Base-by-base conservation (phyloP, 768 basidiomycete genomes). In the Kwoniella dejecticola region DNA sequence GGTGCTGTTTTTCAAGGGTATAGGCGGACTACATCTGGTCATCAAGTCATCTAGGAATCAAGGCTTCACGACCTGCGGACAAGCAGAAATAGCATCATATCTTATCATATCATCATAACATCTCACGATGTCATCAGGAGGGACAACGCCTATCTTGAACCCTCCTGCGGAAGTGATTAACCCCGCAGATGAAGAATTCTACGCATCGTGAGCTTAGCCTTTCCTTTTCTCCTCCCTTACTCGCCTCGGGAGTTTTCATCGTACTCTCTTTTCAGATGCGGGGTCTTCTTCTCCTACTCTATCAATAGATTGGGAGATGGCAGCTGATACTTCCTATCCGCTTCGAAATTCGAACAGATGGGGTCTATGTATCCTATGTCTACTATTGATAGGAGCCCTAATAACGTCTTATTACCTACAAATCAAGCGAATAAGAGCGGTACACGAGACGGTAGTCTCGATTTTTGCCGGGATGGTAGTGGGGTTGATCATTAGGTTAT, bases 381-480 rank as follows among this genome's bases (percentile, higher is more conserved):
- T 91, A 64, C 87, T 99, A 31, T 88, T 99, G 63, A 89, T 98
- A 56, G 82, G 96, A 65, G 96, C 95, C 7, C 85, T 99, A 60
- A 91, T 88, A 85, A 96, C 92, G 21, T 93, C 91, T 26, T 99
- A 99, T 82, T 98, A 97, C 75, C 86, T 99, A 3, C 94, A 98
- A 83, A 91, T 97, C 74, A 92, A 94, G 78, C 85, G 89, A 50
- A 99, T 99, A 81, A 86, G 93, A 57, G 89, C 91, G 17, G 85
- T 99, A 12, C 93, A 99, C 71, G 96, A 99, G 81, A 99, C 96
- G 0, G 83, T 97, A 29, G 90, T 99, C 19, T 89, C 94, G 21
- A 92, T 98, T 66, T 86, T 93, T 75, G 92, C 93, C 6, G 81
- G 96, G 41, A 97, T 96, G 91, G 84, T 89, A 29, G 96, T 99